Conservation (phyloP, 2,329 filamentous ascomycete genomes). For the Ramularia endophylla region DNA sequence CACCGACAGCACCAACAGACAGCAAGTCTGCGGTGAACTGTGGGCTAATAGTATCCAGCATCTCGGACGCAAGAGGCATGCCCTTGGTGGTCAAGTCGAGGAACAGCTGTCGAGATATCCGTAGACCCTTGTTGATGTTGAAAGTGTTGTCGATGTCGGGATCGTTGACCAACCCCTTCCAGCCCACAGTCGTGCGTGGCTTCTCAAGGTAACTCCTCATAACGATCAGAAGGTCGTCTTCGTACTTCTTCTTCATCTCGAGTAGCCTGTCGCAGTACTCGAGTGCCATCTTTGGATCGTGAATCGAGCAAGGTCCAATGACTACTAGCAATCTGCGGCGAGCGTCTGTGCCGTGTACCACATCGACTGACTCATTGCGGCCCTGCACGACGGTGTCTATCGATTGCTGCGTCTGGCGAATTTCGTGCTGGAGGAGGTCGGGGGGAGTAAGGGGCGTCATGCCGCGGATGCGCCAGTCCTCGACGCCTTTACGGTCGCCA, state of each 20-base stretch:
- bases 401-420: constrained; percentile 51
- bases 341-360: constrained; percentile 55
- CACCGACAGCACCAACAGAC: constrained; percentile 87
- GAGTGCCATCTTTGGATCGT: constrained; percentile 84
- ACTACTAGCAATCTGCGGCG: constrained; percentile 65
- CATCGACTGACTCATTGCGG: constrained; percentile 54
- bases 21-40: constrained; percentile 93
- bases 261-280: constrained; percentile 87
- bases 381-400: constrained; percentile 53
- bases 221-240: constrained; percentile 83
- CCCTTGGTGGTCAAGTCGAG: constrained; percentile 85
- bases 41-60: constrained; percentile 96
- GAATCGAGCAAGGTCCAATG: constrained; percentile 93
- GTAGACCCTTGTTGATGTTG: constrained; percentile 97
- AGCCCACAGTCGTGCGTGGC: constrained; percentile 93
- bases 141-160: constrained; percentile 98
- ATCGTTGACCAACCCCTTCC: constrained; percentile 99
- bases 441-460: constrained; percentile 68
- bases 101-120: constrained; percentile 81
- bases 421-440: constrained; percentile 91
- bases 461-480: constrained; percentile 59
- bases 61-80: constrained; percentile 95
- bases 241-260: constrained; percentile 77
- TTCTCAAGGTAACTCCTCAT: constrained; percentile 99
- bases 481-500: constrained; percentile 43